Evolutionary conservation across 1,139 yeast genomes (phyloP).

Genomic region (Candida sp.): DNA sequence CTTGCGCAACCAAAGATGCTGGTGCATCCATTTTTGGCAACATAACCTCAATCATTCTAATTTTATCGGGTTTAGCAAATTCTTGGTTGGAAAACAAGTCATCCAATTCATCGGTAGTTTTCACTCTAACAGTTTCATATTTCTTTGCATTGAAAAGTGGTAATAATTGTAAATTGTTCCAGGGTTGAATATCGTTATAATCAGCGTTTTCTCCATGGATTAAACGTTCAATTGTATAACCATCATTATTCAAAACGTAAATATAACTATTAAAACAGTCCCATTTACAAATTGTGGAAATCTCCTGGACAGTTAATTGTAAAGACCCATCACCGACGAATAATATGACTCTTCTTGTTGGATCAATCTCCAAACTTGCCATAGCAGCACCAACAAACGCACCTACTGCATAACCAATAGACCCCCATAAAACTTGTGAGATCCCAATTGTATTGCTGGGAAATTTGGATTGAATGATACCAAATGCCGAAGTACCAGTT

Average conservation of each 20-base stretch:
- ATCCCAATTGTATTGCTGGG: conserved; percentile 74
- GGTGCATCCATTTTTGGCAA: conserved; percentile 87
- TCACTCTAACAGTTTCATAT: conserved; percentile 53
- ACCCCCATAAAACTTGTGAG: conserved; percentile 89
- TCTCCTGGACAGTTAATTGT: conserved; percentile 86
- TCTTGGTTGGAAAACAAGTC: conserved; percentile 48
- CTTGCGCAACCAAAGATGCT: conserved; percentile 61
- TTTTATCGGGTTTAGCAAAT: conserved; percentile 61
- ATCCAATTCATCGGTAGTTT: conserved; percentile 68
- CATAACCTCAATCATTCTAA: conserved; percentile 80
- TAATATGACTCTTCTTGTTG: conserved; percentile 68
- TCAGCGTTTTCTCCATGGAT: conserved; percentile 77
- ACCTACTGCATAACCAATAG: conserved; percentile 87
- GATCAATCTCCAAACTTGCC: conserved; percentile 77
- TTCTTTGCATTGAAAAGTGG: conserved; percentile 72
- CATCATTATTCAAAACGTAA: conserved; percentile 80
- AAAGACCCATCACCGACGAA: conserved; percentile 92
- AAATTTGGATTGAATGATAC: conserved; percentile 76
- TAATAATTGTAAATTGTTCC: conserved; percentile 72
- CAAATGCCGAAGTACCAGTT: conserved; percentile 91
- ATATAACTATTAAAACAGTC: conserved; percentile 69
- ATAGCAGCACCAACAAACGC: conserved; percentile 83
- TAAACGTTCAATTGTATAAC: conserved; percentile 88
- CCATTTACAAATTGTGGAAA: conserved; percentile 82
- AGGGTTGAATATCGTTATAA: conserved; percentile 80